A percentile compares a stretch with the other conserved stretches of the same genome.
phyloP scores from a whole-genome alignment of 2,329 filamentous ascomycete species.

The Epichloe baconii region DNA sequence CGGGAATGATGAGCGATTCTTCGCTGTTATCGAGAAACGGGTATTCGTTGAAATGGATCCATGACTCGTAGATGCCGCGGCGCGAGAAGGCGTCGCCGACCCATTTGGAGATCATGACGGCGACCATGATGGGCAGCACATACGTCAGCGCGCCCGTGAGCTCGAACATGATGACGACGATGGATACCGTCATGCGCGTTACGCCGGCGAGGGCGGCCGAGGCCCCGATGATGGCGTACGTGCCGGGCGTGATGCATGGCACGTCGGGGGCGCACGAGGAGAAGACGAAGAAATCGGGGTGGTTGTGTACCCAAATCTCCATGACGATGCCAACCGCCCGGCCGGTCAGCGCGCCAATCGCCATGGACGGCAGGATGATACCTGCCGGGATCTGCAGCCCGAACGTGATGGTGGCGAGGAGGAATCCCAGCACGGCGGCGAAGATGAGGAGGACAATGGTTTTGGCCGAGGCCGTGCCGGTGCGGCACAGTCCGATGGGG shows the following conservation, averaged over 20 bases:
- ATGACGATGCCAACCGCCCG: constrained; percentile 81
- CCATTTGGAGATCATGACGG: constrained; percentile 97
- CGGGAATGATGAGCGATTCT: constrained; percentile 61
- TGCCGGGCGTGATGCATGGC: constrained; percentile 82
- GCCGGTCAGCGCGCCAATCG: constrained; percentile 82
- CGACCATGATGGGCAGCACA: constrained; percentile 96
- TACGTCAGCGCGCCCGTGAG: constrained; percentile 92
- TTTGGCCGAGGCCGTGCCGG: constrained; percentile 65
- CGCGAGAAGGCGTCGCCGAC: constrained; percentile 90
- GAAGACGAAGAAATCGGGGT: constrained; percentile 69
- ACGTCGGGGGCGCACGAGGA: constrained; percentile 70
- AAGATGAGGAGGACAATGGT: constrained; percentile 75
- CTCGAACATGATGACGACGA: constrained; percentile 99
- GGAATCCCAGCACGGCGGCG: constrained; percentile 71
- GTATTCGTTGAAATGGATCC: constrained; percentile 94
- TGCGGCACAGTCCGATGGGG: constrained; percentile 81
- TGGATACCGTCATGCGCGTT: constrained; percentile 92
- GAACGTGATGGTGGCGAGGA: constrained; percentile 79
- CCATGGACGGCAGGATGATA: constrained; percentile 91
- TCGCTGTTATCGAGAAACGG: constrained; percentile 86
- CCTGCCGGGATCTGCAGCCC: constrained; percentile 89
- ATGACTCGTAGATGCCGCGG: constrained; percentile 90
- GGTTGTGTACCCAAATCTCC: constrained; percentile 72
- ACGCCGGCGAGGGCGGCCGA: constrained; percentile 89
- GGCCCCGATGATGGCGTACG: constrained; percentile 92